Conservation (phyloP, 73 alveolate genomes). For the Loxodes magnus region DNA sequence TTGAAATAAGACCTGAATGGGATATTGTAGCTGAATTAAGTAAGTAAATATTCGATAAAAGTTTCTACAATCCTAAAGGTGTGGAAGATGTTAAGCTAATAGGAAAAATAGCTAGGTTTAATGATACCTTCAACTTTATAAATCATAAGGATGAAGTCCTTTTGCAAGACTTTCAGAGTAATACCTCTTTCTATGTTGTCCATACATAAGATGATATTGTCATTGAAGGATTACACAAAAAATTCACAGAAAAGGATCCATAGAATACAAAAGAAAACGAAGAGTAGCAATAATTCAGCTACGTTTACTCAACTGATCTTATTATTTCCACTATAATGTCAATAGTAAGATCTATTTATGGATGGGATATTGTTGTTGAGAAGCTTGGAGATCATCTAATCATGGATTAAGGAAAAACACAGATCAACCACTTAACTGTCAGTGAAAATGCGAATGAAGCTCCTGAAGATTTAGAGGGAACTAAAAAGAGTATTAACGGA, state of each 20-base stretch:
- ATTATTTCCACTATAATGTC: slow-evolving; percentile 18
- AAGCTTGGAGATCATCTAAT: slow-evolving; percentile 17
- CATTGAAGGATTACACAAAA: no score
- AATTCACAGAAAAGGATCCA: no score
- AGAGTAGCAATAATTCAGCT: no score
- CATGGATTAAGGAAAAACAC: slow-evolving; percentile 21
- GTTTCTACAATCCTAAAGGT: neutral
- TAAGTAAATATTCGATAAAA: slow-evolving; percentile 1
- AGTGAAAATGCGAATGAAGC: slow-evolving; percentile 25
- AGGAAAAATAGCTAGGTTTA: no score
- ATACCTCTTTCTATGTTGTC: no score
- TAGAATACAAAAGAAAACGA: no score
- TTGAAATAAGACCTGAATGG: slow-evolving; percentile 6
- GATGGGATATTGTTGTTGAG: slow-evolving; percentile 30
- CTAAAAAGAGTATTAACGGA: slow-evolving; percentile 14
- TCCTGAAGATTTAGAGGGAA: slow-evolving; percentile 32
- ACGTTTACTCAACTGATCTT: slow-evolving; percentile 21
- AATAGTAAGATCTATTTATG: slow-evolving; percentile 20
- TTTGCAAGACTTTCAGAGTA: no score
- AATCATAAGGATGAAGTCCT: no score
- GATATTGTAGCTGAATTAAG: slow-evolving; percentile 1
- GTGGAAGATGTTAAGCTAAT: neutral
- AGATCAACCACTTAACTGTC: slow-evolving; percentile 15
- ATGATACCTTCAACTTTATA: no score
- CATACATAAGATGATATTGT: no score